Evolutionary conservation across 2,329 filamentous ascomycete species (phyloP), one percentile per base, ranked within the genome.

Genomic region (Phoma sp.): DNA sequence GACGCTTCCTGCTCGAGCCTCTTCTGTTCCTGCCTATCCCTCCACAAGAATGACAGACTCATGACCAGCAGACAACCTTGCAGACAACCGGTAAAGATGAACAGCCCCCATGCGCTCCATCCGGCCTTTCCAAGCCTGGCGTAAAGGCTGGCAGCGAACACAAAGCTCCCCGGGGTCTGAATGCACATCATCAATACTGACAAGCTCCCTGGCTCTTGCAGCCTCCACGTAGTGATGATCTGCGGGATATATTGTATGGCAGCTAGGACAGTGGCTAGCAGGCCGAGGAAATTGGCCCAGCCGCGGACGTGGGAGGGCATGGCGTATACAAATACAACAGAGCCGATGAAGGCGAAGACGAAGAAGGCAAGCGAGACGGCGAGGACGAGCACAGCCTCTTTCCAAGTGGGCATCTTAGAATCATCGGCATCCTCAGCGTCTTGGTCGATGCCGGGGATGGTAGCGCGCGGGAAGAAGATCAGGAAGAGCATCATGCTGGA

Each of bases 181-280:
- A 99, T 96, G 71, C 90, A 89, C 93, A 99, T 98, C 89, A 97
- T 98, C 4, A 91, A 89, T 52, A 99, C 95, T 68, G 91, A 96
- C 65, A 99, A 78, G 72, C 92, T 96, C 49, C 92, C 92, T 2
- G 96, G 89, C 66, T 93, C 88, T 71, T 93, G 89, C 53, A 97
- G 80, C 47, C 81, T 84, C 77, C 90, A 96, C 0, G 95, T 99
- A 47, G 90, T 97, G 78, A 87, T 92, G 60, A 99, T 96, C 77
- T 99, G 95, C 0, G 95, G 95, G 13, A 99, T 80, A 75, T 98
- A 99, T 77, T 99, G 95, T 22, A 98, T 83, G 0, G 86, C 89
- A 0, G 95, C 90, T 4, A 99, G 84, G 1, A 85, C 76, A 0
- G 91, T 89, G 14, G 91, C 87, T 72, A 90, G 85, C 55, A 96